Conservation (phyloP, 345 rosid genomes). For the Pistacia atlantica region DNA sequence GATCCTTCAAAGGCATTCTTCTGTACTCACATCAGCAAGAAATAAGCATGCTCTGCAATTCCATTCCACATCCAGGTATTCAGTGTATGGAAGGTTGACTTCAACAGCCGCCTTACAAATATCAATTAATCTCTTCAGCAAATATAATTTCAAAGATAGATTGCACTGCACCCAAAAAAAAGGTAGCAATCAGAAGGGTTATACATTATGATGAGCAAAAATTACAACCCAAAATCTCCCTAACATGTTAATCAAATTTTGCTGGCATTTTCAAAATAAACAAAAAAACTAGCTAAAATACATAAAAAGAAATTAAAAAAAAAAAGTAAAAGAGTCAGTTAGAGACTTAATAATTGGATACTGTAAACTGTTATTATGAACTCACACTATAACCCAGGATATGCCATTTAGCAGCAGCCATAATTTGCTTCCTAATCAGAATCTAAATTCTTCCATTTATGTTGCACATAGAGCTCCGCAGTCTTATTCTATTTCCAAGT, state of each 20-base stretch:
- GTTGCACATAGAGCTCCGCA: too few species aligned
- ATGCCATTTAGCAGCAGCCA: too few species aligned
- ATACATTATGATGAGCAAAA: background rate
- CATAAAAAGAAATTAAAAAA: background rate
- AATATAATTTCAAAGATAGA: conserved; percentile 58
- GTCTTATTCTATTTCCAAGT: too few species aligned
- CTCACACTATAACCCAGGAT: too few species aligned
- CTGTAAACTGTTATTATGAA: too few species aligned
- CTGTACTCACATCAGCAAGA: background rate
- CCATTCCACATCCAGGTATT: background rate
- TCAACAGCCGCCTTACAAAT: background rate
- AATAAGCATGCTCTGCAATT: background rate
- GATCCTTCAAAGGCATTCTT: background rate
- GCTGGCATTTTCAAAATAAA: too few species aligned
- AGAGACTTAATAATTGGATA: too few species aligned
- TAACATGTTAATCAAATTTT: too few species aligned
- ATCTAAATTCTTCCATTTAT: too few species aligned
- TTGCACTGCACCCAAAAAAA: conserved; percentile 46
- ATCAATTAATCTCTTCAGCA: conserved; percentile 52
- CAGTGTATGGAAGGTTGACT: background rate
- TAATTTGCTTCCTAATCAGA: too few species aligned
- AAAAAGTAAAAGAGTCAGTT: too few species aligned
- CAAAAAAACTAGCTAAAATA: background rate
- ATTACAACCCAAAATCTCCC: background rate
- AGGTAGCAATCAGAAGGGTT: conserved; percentile 5